These are phyloP conservation scores for Rhizopogon salebrosus DNA, from an alignment of 768 basidiomycete species.

Conservation along the genomic window DNA sequence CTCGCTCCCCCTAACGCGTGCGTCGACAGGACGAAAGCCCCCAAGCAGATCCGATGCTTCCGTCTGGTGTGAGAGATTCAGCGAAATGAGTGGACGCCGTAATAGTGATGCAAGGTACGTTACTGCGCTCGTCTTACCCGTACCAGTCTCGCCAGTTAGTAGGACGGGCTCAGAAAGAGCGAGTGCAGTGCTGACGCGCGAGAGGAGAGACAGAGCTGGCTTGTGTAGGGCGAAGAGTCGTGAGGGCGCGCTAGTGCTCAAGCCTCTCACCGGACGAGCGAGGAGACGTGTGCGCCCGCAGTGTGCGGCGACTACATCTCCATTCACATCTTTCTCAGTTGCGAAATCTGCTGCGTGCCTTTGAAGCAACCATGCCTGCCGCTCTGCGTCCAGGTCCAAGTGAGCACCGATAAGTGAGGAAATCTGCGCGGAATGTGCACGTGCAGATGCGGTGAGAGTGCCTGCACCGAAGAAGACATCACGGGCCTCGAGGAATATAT, in stretches of 20 bases:
- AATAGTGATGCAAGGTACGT: slow-evolving; percentile 83
- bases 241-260: slow-evolving; percentile 25
- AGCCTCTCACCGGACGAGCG: slow-evolving; percentile 36
- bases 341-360: slow-evolving; percentile 63
- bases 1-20: slow-evolving; percentile 66
- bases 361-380: slow-evolving; percentile 64
- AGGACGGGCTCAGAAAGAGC: slow-evolving; percentile 78
- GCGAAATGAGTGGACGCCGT: slow-evolving; percentile 69
- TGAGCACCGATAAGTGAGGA: slow-evolving; percentile 51
- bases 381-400: slow-evolving; percentile 65
- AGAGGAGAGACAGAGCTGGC: slow-evolving; percentile 75
- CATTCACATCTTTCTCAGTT: slow-evolving; percentile 64
- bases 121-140: slow-evolving; percentile 92
- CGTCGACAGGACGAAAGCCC: slow-evolving; percentile 94
- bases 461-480: slow-evolving; percentile 89
- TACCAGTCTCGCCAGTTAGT: slow-evolving; percentile 97
- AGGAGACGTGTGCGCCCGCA: slow-evolving; percentile 60
- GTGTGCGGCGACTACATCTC: slow-evolving; percentile 47
- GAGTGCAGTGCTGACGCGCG: slow-evolving; percentile 72
- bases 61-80: slow-evolving; percentile 95
- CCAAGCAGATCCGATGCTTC: slow-evolving; percentile 93
- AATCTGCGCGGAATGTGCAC: slow-evolving; percentile 43
- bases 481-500: slow-evolving; percentile 80
- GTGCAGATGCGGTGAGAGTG: slow-evolving; percentile 46
- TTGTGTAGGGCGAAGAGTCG: slow-evolving; percentile 87